Percentiles rank a stretch among this genome's conserved stretches.
phyloP scores from a whole-genome alignment of 2,329 filamentous ascomycete species.

The Penicillium concentricum region DNA sequence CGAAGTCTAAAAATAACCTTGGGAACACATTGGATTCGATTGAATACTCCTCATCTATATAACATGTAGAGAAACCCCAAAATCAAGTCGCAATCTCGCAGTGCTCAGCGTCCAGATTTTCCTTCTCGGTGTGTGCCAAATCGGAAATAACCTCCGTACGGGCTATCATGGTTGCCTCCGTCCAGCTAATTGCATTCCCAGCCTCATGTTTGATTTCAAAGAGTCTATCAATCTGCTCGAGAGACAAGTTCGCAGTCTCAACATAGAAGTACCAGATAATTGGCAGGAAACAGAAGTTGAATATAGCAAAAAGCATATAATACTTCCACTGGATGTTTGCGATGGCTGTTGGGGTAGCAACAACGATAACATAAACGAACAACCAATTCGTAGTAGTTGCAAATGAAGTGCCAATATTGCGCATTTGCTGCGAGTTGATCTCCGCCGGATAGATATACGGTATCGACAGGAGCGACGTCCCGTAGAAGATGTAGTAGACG shows the following conservation, averaged over 20 bases:
- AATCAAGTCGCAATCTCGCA: background rate
- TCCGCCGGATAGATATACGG: slow-evolving; percentile 19
- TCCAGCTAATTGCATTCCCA: background rate
- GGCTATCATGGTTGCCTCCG: background rate
- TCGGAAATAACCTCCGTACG: slow-evolving; percentile 1
- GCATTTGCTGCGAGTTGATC: slow-evolving; percentile 20
- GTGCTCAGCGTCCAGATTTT: background rate
- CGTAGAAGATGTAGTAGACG: slow-evolving; percentile 16
- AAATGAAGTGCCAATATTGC: slow-evolving; percentile 15
- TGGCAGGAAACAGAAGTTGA: slow-evolving; percentile 27
- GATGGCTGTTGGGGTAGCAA: slow-evolving; percentile 24
- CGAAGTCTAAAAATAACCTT: too few species aligned
- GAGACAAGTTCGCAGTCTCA: slow-evolving; percentile 34
- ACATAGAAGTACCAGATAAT: slow-evolving; percentile 29
- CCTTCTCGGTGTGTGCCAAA: background rate
- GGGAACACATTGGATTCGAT: too few species aligned
- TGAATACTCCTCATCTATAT: background rate
- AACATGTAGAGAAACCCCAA: background rate
- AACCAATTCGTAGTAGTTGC: slow-evolving; percentile 14
- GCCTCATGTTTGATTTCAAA: slow-evolving; percentile 26
- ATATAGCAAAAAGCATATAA: slow-evolving; percentile 51
- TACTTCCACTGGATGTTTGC: slow-evolving; percentile 53
- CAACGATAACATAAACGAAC: slow-evolving; percentile 17
- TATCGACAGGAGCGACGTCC: slow-evolving; percentile 19
- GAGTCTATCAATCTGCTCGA: slow-evolving; percentile 43